These are phyloP conservation scores for Podospora anserina DNA, from an alignment of 495 filamentous ascomycete species.

Conservation along the genomic window DNA sequence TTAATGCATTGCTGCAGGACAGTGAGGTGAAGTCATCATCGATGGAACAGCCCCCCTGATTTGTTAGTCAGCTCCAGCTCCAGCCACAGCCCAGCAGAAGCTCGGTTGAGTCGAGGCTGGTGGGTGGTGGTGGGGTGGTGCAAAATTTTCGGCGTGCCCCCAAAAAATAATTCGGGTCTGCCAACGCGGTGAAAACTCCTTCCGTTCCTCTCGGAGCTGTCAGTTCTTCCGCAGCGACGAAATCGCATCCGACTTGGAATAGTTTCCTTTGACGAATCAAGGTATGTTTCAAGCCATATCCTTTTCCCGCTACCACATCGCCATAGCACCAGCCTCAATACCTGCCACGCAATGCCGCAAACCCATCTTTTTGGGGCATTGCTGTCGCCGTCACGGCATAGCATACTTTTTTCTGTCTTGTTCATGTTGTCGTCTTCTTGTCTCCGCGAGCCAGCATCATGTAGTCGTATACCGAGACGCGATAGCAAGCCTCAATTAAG, in stretches of 20 bases:
- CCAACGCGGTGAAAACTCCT: conserved; percentile 35
- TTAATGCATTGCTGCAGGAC: no score
- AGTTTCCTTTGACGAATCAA: conserved; percentile 29
- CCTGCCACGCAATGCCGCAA: not conserved
- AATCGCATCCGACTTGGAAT: conserved; percentile 32
- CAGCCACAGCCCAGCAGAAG: not conserved
- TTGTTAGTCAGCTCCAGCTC: not conserved
- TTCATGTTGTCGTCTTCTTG: not conserved
- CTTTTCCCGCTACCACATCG: conserved; percentile 4
- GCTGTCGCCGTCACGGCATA: conserved; percentile 6
- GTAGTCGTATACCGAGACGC: not conserved
- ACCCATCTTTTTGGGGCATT: not conserved
- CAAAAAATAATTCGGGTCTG: conserved; percentile 15
- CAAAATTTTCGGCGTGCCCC: conserved; percentile 19
- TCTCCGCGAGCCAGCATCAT: not conserved
- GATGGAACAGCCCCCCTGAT: not conserved
- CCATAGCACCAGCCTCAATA: conserved; percentile 4
- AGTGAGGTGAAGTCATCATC: no score
- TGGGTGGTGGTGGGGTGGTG: not conserved
- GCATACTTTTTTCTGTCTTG: not conserved
- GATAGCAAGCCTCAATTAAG: not conserved
- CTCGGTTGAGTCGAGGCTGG: not conserved
- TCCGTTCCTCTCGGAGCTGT: conserved; percentile 36
- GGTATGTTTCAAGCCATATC: conserved; percentile 28
- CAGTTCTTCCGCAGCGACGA: conserved; percentile 40